Evolutionary conservation across 2,329 filamentous ascomycete species (phyloP).

Genomic region (Paecilomyces dactylethromorphus): DNA sequence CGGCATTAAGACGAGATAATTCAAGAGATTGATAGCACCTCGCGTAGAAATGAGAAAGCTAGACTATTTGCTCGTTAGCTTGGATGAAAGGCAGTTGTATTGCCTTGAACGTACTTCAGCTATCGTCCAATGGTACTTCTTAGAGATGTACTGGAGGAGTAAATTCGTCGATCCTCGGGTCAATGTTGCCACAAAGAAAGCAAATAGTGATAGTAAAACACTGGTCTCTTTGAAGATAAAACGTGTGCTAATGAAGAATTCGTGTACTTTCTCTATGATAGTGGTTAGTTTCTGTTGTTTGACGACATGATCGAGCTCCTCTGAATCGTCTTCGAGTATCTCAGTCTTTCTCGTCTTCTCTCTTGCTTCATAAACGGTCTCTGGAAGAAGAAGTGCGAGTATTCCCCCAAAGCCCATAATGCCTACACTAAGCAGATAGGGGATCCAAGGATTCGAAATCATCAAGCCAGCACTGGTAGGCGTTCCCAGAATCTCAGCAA

Average conservation of each 20-base stretch:
- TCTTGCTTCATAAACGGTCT: conserved; percentile 14
- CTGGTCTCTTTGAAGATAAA: too few relatives aligned
- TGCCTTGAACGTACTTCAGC: conserved; percentile 11
- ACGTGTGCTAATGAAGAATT: too few relatives aligned
- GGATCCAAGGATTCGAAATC: conserved; percentile 15
- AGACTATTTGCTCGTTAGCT: conserved; percentile 8
- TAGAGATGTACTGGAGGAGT: conserved; percentile 18
- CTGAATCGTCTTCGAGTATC: not conserved
- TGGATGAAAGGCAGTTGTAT: too few relatives aligned
- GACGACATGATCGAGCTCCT: too few relatives aligned
- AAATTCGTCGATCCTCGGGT: too few relatives aligned
- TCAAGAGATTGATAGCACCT: conserved; percentile 14
- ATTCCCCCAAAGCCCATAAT: conserved; percentile 2
- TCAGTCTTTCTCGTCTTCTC: conserved; percentile 1
- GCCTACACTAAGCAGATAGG: conserved; percentile 11
- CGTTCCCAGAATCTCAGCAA: conserved; percentile 19
- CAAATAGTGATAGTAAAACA: too few relatives aligned
- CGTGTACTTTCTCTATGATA: too few relatives aligned
- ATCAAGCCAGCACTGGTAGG: conserved; percentile 23
- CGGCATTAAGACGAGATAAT: conserved; percentile 18
- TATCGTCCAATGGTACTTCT: conserved; percentile 23
- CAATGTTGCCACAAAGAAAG: too few relatives aligned
- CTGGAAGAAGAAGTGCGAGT: conserved; percentile 12
- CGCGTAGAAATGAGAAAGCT: conserved; percentile 22
- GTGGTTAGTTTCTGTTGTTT: too few relatives aligned